These are phyloP conservation scores for Lipomyces orientalis DNA, from an alignment of 805 yeast species.

Conservation along the genomic window DNA sequence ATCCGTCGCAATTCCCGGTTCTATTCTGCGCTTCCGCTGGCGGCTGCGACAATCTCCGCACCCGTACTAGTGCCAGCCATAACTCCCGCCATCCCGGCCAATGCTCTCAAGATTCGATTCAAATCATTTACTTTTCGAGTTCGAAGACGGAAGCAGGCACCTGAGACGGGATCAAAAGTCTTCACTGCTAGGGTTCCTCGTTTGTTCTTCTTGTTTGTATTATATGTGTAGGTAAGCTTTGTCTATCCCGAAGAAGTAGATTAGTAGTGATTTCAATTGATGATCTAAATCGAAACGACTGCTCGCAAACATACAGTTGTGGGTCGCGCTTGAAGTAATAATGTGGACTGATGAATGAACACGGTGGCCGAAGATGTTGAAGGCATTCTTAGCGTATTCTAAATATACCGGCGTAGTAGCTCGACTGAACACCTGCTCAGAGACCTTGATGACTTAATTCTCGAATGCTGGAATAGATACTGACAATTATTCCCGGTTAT, in stretches of 20 bases:
- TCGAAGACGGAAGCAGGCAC: slow-evolving; percentile 62
- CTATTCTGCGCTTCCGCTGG: background rate
- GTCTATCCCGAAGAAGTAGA: slow-evolving; percentile 26
- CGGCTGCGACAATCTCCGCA: slow-evolving; percentile 14
- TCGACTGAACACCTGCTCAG: background rate
- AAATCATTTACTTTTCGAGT: slow-evolving; percentile 74
- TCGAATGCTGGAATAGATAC: background rate
- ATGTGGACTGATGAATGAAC: slow-evolving; percentile 52
- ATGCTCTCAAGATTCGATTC: slow-evolving; percentile 68
- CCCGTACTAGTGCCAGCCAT: slow-evolving; percentile 44
- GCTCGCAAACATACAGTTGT: slow-evolving; percentile 41
- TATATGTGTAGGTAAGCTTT: slow-evolving; percentile 48
- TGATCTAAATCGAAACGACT: slow-evolving; percentile 3
- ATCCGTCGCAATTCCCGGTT: background rate
- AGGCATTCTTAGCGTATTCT: slow-evolving; percentile 27
- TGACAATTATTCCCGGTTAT: background rate
- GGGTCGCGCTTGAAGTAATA: slow-evolving; percentile 53
- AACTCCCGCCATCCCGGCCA: slow-evolving; percentile 53
- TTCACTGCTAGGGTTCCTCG: slow-evolving; percentile 54
- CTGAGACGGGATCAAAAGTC: slow-evolving; percentile 67
- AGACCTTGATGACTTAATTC: too few species aligned
- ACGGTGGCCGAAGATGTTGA: slow-evolving; percentile 32
- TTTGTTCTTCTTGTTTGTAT: slow-evolving; percentile 38
- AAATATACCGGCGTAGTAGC: background rate
- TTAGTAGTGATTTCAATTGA: background rate